A percentile compares a stretch with the other conserved stretches of the same genome.
Evolutionary conservation across 495 filamentous ascomycete species (phyloP).

Genomic region (Aspergillus baeticus): DNA sequence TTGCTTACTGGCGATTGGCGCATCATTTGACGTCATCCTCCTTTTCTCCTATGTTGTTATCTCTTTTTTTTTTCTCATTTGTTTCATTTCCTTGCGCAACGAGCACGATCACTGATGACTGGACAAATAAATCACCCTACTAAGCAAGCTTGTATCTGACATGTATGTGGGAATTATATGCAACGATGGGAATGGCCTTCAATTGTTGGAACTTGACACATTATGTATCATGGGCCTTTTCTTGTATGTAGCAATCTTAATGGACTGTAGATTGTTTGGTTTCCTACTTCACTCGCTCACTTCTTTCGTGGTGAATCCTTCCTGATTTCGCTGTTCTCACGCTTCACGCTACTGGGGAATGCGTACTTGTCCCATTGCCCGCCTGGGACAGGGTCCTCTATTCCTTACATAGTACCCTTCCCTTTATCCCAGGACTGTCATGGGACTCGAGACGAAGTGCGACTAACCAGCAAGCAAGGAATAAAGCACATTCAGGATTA

Average conservation of each 20-base stretch:
- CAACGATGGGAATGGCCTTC: conserved; percentile 20
- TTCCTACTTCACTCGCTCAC: neutral
- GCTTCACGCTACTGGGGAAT: too few species aligned
- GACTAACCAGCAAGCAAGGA: too few species aligned
- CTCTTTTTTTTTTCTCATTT: neutral
- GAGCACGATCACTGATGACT: conserved; percentile 24
- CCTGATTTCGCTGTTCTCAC: too few species aligned
- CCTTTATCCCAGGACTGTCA: too few species aligned
- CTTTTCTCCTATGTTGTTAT: conserved; percentile 1
- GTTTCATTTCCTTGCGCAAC: conserved; percentile 7
- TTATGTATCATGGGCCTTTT: conserved; percentile 21
- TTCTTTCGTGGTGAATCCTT: neutral
- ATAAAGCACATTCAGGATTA: too few species aligned
- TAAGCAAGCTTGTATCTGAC: conserved; percentile 17
- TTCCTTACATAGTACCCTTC: too few species aligned
- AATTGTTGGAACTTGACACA: conserved; percentile 10
- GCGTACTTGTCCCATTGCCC: too few species aligned
- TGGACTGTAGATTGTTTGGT: conserved; percentile 18
- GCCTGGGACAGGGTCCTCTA: too few species aligned
- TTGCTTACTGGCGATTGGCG: neutral
- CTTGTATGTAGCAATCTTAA: conserved; percentile 26
- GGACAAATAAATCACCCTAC: conserved; percentile 3
- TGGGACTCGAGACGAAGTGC: too few species aligned
- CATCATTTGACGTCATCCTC: conserved; percentile 14
- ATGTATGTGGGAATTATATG: conserved; percentile 14